Evolutionary conservation across 2,329 filamentous ascomycete genomes (phyloP).

Genomic region (Botrytis sinoallii): DNA sequence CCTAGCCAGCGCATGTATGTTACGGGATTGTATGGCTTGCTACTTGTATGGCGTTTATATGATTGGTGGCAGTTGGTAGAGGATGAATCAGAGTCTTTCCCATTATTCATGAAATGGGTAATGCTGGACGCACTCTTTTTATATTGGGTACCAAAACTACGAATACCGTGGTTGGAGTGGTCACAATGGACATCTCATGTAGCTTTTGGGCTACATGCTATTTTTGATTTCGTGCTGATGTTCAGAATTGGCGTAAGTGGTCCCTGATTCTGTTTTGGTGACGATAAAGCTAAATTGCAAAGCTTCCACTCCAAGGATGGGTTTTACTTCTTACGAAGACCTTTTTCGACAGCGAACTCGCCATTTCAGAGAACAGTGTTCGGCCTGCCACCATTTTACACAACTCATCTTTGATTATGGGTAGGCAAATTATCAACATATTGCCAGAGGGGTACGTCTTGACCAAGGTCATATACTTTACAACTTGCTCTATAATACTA

Average conservation of each 20-base stretch:
- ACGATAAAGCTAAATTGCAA: conserved; percentile 22
- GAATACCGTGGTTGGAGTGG: conserved; percentile 96
- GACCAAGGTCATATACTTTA: background rate
- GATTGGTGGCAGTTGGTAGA: conserved; percentile 78
- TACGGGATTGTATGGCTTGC: conserved; percentile 69
- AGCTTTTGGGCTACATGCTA: conserved; percentile 68
- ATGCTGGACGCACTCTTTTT: conserved; percentile 81
- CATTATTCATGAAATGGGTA: conserved; percentile 91
- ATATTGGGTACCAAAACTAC: conserved; percentile 79
- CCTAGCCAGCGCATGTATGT: conserved; percentile 89
- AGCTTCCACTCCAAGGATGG: conserved; percentile 73
- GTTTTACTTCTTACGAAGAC: conserved; percentile 71
- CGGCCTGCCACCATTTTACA: conserved; percentile 84
- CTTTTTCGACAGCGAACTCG: conserved; percentile 87
- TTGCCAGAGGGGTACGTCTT: conserved; percentile 75
- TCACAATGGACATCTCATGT: conserved; percentile 62
- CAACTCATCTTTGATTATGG: conserved; percentile 89
- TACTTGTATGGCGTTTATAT: conserved; percentile 82
- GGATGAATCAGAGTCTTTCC: conserved; percentile 82
- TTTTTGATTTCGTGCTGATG: conserved; percentile 84
- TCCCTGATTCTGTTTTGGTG: background rate
- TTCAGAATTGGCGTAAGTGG: conserved; percentile 74
- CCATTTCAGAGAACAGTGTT: conserved; percentile 89
- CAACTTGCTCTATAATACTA: conserved; percentile 6
- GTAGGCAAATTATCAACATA: conserved; percentile 96